These are phyloP conservation scores for Pseudozyma hubeiensis DNA, from an alignment of 1,284 basidiomycete species.

Conservation along the genomic window DNA sequence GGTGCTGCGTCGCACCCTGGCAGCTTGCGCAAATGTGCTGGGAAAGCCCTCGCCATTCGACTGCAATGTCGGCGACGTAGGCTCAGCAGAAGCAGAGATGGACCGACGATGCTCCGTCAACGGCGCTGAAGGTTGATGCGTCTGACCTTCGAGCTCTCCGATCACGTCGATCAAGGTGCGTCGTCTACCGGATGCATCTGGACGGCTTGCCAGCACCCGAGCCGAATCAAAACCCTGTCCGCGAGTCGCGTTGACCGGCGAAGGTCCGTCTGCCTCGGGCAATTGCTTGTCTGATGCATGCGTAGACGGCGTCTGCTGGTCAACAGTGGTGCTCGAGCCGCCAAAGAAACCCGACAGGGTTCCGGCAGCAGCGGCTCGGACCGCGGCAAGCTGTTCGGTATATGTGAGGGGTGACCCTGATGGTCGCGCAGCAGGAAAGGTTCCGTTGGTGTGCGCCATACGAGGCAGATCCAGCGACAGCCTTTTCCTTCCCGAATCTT, in stretches of 20 bases:
- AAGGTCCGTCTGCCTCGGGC: constrained; percentile 25
- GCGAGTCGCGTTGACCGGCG: constrained; percentile 24
- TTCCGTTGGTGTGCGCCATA: constrained; percentile 12
- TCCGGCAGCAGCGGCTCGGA: constrained; percentile 40
- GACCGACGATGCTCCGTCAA: constrained; percentile 30
- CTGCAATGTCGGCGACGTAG: constrained; percentile 14
- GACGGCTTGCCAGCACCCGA: constrained; percentile 27
- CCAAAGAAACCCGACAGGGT: constrained; percentile 39
- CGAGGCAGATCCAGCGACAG: constrained; percentile 31
- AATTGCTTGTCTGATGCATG: not conserved
- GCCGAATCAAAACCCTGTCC: constrained; percentile 48
- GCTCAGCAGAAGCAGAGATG: constrained; percentile 21
- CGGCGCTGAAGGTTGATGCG: constrained; percentile 1
- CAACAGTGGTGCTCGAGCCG: constrained; percentile 24
- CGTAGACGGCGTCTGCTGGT: constrained; percentile 20
- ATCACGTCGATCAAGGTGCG: constrained; percentile 47
- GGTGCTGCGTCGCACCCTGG: constrained; percentile 25
- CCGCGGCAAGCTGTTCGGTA: constrained; percentile 41
- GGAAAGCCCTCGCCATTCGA: constrained; percentile 16
- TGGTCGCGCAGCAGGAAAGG: constrained; percentile 24
- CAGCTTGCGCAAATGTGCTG: constrained; percentile 8
- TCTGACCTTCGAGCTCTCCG: constrained; percentile 36
- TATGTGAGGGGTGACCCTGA: constrained; percentile 35
- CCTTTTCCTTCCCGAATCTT: constrained; percentile 11
- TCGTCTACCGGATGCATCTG: constrained; percentile 15